Evolutionary conservation across 345 rosid genomes (phyloP), one percentile per base, ranked within the genome.

Genomic region (Murraya koenigii): DNA sequence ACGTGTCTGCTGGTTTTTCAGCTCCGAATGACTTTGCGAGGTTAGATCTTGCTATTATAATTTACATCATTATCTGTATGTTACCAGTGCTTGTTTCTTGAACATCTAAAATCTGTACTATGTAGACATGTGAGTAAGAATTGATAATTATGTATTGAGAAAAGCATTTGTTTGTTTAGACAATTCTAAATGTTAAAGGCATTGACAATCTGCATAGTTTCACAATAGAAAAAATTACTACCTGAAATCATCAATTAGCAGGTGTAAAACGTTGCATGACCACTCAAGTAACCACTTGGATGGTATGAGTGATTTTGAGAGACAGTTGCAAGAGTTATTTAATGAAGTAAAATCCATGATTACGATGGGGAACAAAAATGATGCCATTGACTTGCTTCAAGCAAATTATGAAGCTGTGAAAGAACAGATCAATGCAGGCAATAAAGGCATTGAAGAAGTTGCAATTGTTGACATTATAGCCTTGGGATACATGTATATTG

Each of bases 351-450:
- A 86, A 81, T 55, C 62, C 33, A 80, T 93, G 95, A 80, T 91
- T 55, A 83, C 76, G 75, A 74, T 7, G 65, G 97, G 94, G 59
- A 88, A 89, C 22, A 86, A 75, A 79, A 79, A 78, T 78, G 97
- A 93, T 70, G 97, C 97, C 8, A 5, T 83, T 67, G 90, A 86
- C 76, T 85, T 95, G 66, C 97, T 95, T 80, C 90, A 86, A 85
- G 98, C 98, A 38, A 93, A 93, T 84, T 89, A 90, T 67, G 85
- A 89, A 82, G 84, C 89, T 73, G 94, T 88, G 66, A 90, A 90
- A 86, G 90, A 88, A 71, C 90, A 86, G 84, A 85, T 93, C 7
- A 77, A 83, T 79, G 86, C 85, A 0, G 97, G 97, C 76, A 69
- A 79, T 44, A 81, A 78, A 83, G 89, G 97, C 78, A 71, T 93